Evolutionary conservation across 1,284 basidiomycete genomes (phyloP), one percentile per base, ranked within the genome.

Genomic region (Megacollybia platyphylla): DNA sequence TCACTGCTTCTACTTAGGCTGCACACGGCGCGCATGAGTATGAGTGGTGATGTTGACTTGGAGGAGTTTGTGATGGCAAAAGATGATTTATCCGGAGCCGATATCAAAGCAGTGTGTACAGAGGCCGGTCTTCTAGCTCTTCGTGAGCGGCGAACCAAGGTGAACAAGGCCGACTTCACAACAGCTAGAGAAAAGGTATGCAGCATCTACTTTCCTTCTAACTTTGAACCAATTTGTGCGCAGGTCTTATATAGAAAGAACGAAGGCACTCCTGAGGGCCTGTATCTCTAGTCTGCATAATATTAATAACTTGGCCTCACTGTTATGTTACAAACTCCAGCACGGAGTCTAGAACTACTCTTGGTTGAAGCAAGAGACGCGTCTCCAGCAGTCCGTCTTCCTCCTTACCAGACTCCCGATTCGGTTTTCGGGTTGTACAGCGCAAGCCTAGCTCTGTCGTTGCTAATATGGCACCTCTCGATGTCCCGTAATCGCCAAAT

Each of bases 101-200:
- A 98, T 57, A 97, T 98, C 73, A 97, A 97, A 68, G 93, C 92
- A 3, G 87, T 93, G 11, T 94, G 89, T 59, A 92, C 96, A 3
- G 96, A 99, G 61, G 96, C 96, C 13, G 96, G 96, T 54, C 62
- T 99, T 43, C 70, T 97, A 41, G 96, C 96, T 4, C 68, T 98
- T 49, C 73, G 96, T 52, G 96, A 99, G 64, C 74, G 96, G 47
- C 73, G 96, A 44, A 98, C 98, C 94, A 73, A 90, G 49, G 94
- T 98, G 9, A 97, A 86, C 30, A 97, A 97, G 65, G 74, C 70
- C 32, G 90, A 94, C 63, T 91, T 94, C 54, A 83, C 85, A 5
- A 60, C 81, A 18, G 90, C 90, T 3, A 69, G 89, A 56, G 90
- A 93, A 66, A 91, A 92, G 75, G 90, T 88, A 44, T 32, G 68